These are phyloP conservation scores for Pythium aquatile DNA, from an alignment of 352 stramenopile species.

Conservation along the genomic window DNA sequence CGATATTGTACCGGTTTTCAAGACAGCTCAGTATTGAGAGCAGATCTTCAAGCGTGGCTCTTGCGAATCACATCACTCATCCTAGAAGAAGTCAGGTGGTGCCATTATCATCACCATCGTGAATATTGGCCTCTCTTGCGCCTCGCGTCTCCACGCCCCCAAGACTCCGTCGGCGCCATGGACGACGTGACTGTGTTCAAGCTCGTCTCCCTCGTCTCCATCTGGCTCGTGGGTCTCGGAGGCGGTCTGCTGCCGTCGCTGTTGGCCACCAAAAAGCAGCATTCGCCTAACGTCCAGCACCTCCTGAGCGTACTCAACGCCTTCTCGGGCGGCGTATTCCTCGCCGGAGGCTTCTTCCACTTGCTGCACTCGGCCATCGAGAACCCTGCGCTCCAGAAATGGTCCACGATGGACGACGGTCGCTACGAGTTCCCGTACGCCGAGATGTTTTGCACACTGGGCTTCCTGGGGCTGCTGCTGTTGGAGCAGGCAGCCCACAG, in stretches of 20 bases:
- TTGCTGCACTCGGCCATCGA: slow-evolving; percentile 68
- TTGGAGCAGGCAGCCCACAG: slow-evolving; percentile 64
- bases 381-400: slow-evolving; percentile 60
- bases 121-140: not conserved
- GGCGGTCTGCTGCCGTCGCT: slow-evolving; percentile 55
- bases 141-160: slow-evolving; percentile 1
- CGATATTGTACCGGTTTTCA: not conserved
- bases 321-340: slow-evolving; percentile 75
- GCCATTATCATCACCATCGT: not conserved
- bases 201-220: slow-evolving; percentile 68
- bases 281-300: slow-evolving; percentile 32
- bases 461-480: slow-evolving; percentile 65
- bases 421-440: slow-evolving; percentile 73
- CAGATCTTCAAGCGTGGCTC: not conserved
- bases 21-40: not conserved
- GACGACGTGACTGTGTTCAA: slow-evolving; percentile 70
- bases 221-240: slow-evolving; percentile 66
- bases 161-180: slow-evolving; percentile 35
- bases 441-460: slow-evolving; percentile 75
- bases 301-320: slow-evolving; percentile 56
- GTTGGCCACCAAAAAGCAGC: slow-evolving; percentile 38
- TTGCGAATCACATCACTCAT: not conserved
- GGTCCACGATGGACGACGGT: slow-evolving; percentile 63
- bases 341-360: slow-evolving; percentile 78
- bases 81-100: not conserved